Evolutionary conservation across 352 stramenopile genomes (phyloP), one percentile per base, ranked within the genome.

Genomic region (Pythium aristosporum): DNA sequence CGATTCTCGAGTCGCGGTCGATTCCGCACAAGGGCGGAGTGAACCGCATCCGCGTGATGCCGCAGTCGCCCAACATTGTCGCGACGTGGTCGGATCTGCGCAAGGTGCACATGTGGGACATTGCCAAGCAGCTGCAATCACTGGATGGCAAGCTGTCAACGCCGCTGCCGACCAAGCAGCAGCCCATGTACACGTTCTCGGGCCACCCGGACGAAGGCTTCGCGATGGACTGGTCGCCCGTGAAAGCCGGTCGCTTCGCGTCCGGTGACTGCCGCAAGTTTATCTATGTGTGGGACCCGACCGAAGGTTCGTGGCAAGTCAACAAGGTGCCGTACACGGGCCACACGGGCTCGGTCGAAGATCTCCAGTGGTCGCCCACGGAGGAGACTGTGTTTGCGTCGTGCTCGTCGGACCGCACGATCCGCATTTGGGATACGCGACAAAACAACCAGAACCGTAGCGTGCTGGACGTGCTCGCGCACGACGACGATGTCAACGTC

Each of bases 401-500:
- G 12, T 98, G 90, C 61, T 98, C 96, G 64, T 92, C 94, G 11
- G 96, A 98, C 72, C 87, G 84, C 43, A 97, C 89, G 12, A 82
- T 99, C 39, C 87, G 91, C 56, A 98, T 99, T 69, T 99, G 97
- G 91, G 98, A 99, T 75, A 97, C 92, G 37, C 80, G 98, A 55
- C 94, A 94, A 72, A 95, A 96, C 69, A 81, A 78, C 28, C 84
- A 88, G 61, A 89, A 69, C 56, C 63, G 56, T 39, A 70, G 92
- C 62, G 98, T 99, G 94, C 73, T 99, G 50, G 89, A 92, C 58
- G 82, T 98, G 53, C 75, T 93, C 44, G 94, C 96, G 28, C 95
- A 99, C 69, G 88, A 96, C 48, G 79, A 96, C 43, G 98, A 99
- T 75, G 96, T 99, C 32, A 99, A 99, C 79, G 97, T 99, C 30